Evolutionary conservation across 2,329 filamentous ascomycete genomes (phyloP), one percentile per base, ranked within the genome.

Genomic region (Pseudogymnoascus pannorum): DNA sequence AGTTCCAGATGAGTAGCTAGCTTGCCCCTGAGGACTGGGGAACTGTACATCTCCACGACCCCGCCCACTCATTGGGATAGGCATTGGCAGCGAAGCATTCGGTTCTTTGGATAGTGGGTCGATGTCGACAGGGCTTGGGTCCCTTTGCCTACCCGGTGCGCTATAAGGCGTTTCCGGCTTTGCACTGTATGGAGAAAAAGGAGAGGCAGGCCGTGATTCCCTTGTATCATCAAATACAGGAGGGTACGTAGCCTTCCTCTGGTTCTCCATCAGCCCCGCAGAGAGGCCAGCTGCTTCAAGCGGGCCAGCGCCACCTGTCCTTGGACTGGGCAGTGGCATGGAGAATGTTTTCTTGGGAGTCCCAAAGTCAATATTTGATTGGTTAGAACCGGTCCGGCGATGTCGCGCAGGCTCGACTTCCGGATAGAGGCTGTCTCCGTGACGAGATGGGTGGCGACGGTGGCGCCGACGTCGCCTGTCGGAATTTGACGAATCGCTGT

Each of bases 181-280:
- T 20, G 66, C 64, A 24, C 62, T 63, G 12, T 61, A 38, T 18
- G 63, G 22, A 59, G 66, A 68, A 33, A 66, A 42, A 12, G 70
- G 71, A 12, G 71, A 72, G 4, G 67, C 60, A 4, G 68, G 64
- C 57, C 67, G 60, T 14, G 70, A 66, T 48, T 18, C 63, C 18
- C 63, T 58, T 61, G 61, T 63, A 16, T 61, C 61, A 54, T 62
- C 59, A 9, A 36, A 58, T 12, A 44, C 51, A 24, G 54, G 60
- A 20, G 68, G 69, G 42, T 68, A 69, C 16, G 68, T 70, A 11
- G 69, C 67, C 44, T 64, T 66, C 38, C 68, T 64, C 26, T 69
- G 48, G 24, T 18, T 54, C 18, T 18, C 16, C 18, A 54, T 18
- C 48, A 54, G 8, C 5, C 48, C 48, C n/a, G 26, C 48, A 18